phyloP scores from a whole-genome alignment of 495 filamentous ascomycete species.

The Sphaerosporella brunnea region DNA sequence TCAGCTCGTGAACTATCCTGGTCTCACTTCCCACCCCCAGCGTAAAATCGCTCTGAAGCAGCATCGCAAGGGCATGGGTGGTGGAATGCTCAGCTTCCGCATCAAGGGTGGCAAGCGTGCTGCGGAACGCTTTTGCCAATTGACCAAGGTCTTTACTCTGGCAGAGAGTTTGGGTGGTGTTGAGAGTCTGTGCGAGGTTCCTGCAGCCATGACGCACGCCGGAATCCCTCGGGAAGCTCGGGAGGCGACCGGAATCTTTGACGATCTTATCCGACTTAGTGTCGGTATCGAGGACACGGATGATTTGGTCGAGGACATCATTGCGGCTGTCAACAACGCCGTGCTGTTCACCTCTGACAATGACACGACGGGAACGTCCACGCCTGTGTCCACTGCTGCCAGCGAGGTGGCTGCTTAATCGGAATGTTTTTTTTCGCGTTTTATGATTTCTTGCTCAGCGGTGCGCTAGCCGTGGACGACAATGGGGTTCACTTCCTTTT shows the following conservation, averaged over 20 bases:
- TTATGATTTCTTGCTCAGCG: no score
- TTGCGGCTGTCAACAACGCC: not conserved
- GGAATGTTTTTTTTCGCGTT: no score
- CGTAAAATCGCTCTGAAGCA: constrained; percentile 70
- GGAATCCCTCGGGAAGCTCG: constrained; percentile 81
- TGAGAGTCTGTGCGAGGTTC: constrained; percentile 80
- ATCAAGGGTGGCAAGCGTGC: constrained; percentile 75
- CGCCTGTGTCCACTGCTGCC: no score
- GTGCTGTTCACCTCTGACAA: not conserved
- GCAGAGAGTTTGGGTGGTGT: constrained; percentile 89
- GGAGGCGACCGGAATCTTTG: constrained; percentile 84
- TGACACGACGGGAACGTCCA: not conserved
- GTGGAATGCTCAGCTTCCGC: constrained; percentile 94
- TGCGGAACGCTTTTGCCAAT: constrained; percentile 81
- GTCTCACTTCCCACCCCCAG: constrained; percentile 69
- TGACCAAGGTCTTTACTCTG: constrained; percentile 74
- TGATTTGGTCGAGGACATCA: constrained; percentile 63
- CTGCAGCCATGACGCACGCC: constrained; percentile 86
- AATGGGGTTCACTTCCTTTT: no score
- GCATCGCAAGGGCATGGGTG: constrained; percentile 86
- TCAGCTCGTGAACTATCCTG: constrained; percentile 84
- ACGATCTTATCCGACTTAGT: constrained; percentile 87
- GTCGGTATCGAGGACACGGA: constrained; percentile 84
- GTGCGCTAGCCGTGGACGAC: no score
- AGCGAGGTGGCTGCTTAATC: no score